phyloP scores from a whole-genome alignment of 345 rosid species.

The Trapa incisa region DNA sequence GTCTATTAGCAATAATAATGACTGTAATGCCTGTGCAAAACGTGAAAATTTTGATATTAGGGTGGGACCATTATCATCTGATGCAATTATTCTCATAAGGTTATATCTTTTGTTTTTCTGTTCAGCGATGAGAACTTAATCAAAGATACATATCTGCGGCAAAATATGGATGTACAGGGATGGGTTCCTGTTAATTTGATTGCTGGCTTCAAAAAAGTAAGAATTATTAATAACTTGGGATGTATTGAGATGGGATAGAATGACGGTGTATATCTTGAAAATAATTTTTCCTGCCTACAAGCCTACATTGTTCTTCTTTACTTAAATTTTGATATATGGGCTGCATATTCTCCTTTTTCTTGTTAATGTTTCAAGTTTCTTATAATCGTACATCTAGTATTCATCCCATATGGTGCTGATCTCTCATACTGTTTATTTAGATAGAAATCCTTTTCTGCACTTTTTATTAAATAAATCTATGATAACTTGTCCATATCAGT shows the following conservation, averaged over 20 bases:
- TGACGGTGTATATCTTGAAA: too few relatives aligned
- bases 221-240: constrained; percentile 1
- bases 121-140: constrained; percentile 78
- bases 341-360: background rate
- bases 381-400: background rate
- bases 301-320: background rate
- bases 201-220: constrained; percentile 79
- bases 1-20: background rate
- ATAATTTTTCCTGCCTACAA: background rate
- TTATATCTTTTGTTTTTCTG: constrained; percentile 4
- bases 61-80: background rate
- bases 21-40: background rate
- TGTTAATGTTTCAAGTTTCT: background rate
- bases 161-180: constrained; percentile 81
- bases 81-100: constrained; percentile 9
- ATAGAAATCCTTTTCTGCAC: background rate
- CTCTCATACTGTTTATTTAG: background rate
- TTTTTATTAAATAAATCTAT: background rate
- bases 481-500: background rate
- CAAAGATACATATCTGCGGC: constrained; percentile 64
- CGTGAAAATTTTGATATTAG: background rate
- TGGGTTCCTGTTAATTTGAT: constrained; percentile 59
- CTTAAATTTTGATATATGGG: too few relatives aligned
- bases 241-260: too few relatives aligned
- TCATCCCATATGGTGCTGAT: too few relatives aligned